Evolutionary conservation across 805 yeast genomes (phyloP).

Genomic region (Yamadazyma tumulicola): DNA sequence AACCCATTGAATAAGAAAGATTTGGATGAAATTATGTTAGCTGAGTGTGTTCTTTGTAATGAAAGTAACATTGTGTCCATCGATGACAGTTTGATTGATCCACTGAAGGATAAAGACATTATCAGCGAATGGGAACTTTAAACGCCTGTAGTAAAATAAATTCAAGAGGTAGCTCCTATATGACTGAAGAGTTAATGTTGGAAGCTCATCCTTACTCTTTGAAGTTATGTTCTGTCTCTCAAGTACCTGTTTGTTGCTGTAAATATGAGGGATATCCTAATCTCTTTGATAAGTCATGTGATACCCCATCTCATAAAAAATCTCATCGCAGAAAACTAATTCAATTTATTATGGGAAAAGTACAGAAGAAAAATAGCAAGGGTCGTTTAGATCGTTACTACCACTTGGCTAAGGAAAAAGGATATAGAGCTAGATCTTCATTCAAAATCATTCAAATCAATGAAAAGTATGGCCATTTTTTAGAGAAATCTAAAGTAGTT

Average conservation of each 20-base stretch:
- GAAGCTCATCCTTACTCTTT: too few relatives aligned
- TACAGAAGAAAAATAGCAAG: constrained; percentile 93
- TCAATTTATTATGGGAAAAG: constrained; percentile 63
- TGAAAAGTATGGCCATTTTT: constrained; percentile 93
- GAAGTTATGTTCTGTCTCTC: too few relatives aligned
- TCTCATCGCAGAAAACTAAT: constrained; percentile 11
- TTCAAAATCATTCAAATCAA: constrained; percentile 92
- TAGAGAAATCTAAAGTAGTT: constrained; percentile 92
- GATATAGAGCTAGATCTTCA: constrained; percentile 98
- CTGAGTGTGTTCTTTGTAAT: constrained; percentile 74
- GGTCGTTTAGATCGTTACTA: constrained; percentile 99
- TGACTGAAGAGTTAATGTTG: too few relatives aligned
- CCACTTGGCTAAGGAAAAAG: constrained; percentile 94
- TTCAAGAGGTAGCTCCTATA: too few relatives aligned
- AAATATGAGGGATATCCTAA: too few relatives aligned
- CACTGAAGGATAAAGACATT: constrained; percentile 30
- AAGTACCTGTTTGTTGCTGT: too few relatives aligned
- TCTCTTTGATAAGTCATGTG: too few relatives aligned
- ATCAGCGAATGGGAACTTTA: constrained; percentile 49
- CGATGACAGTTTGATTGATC: constrained; percentile 56
- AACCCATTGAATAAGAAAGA: constrained; percentile 40
- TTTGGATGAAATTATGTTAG: constrained; percentile 56
- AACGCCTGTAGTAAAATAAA: too few relatives aligned
- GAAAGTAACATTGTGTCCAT: constrained; percentile 66
- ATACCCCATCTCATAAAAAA: background rate